These are phyloP conservation scores for Neurospora discreta DNA, from an alignment of 495 filamentous ascomycete genomes.

Conservation along the genomic window DNA sequence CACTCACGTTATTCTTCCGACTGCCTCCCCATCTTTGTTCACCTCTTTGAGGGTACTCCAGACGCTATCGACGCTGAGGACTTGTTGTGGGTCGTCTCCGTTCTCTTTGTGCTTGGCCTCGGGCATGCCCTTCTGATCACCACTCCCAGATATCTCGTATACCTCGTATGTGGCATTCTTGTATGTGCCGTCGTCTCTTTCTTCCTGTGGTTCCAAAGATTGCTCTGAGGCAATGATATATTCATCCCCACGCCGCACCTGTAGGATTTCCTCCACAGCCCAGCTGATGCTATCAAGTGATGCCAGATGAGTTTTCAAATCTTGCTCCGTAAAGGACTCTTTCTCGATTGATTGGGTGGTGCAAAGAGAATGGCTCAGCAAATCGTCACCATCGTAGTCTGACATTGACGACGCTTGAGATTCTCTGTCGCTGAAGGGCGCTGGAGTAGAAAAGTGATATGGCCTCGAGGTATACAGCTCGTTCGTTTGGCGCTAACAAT, in stretches of 20 bases:
- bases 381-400: background rate
- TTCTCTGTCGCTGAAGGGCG: background rate
- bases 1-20: slow-evolving; percentile 40
- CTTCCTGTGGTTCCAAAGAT: slow-evolving; percentile 3
- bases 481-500: slow-evolving; percentile 11
- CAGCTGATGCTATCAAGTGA: background rate
- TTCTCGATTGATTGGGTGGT: background rate
- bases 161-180: slow-evolving; percentile 37
- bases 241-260: too few relatives aligned
- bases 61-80: slow-evolving; percentile 22
- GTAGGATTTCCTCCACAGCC: too few relatives aligned
- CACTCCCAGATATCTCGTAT: slow-evolving; percentile 28
- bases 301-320: background rate
- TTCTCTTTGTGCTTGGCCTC: slow-evolving; percentile 12
- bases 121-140: slow-evolving; percentile 26
- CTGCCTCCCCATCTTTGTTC: slow-evolving; percentile 22
- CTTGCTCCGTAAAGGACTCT: background rate
- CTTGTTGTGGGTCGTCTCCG: background rate
- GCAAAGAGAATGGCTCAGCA: background rate
- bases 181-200: slow-evolving; percentile 19
- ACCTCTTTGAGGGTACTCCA: slow-evolving; percentile 29
- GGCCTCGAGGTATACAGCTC: slow-evolving; percentile 15
- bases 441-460: background rate
- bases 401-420: background rate
- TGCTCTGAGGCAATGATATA: background rate